These are phyloP conservation scores for Gossypium australe DNA, from an alignment of 345 rosid species.

Conservation along the genomic window DNA sequence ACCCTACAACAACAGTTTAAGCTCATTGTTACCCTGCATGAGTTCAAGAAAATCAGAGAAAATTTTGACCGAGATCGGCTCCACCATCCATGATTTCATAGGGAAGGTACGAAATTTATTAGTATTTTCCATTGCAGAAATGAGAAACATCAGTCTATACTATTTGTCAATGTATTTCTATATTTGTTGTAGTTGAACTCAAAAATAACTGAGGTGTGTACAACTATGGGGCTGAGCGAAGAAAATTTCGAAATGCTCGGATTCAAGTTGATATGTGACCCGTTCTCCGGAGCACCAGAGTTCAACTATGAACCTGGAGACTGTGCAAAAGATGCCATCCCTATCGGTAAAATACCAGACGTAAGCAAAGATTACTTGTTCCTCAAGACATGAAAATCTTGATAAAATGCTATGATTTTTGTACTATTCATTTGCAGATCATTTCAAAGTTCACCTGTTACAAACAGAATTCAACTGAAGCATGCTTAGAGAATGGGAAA, in stretches of 20 bases:
- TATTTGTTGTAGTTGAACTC: constrained; percentile 2
- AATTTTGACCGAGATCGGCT: constrained; percentile 35
- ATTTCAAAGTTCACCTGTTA: constrained; percentile 49
- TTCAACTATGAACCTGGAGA: background rate
- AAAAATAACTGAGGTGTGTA: background rate
- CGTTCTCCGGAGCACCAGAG: background rate
- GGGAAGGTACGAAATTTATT: constrained; percentile 29
- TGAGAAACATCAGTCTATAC: background rate
- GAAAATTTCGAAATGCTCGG: background rate
- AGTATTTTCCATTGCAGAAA: background rate
- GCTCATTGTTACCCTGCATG: constrained; percentile 47
- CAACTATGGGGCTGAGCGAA: background rate
- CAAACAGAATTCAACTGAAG: constrained; percentile 19
- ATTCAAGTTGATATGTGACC: background rate
- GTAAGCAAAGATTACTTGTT: constrained; percentile 3
- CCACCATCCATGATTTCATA: constrained; percentile 38
- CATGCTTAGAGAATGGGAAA: constrained; percentile 41
- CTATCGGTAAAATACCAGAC: constrained; percentile 7
- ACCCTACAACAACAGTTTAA: constrained; percentile 39
- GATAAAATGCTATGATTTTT: background rate
- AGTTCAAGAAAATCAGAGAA: constrained; percentile 31
- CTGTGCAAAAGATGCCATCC: constrained; percentile 5
- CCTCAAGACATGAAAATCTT: background rate
- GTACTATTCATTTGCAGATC: constrained; percentile 24
- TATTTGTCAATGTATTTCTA: background rate